A percentile compares a stretch with the other conserved stretches of the same genome.
These are phyloP conservation scores for Microbotryum saponariae DNA, from an alignment of 1,284 basidiomycete genomes.

Conservation along the genomic window DNA sequence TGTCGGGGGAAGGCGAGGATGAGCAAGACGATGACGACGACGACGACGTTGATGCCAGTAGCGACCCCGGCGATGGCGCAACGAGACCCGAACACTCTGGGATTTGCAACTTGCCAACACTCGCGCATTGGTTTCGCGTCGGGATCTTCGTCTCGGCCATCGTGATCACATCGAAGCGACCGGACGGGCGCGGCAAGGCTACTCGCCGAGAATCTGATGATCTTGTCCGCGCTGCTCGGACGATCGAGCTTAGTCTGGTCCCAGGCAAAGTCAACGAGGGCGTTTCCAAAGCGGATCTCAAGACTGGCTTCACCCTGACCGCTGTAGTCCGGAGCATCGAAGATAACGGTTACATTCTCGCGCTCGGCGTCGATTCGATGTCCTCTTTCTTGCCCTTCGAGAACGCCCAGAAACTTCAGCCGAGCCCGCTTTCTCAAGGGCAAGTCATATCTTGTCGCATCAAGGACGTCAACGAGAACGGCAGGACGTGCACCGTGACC, in stretches of 20 bases:
- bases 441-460: constrained; percentile 39
- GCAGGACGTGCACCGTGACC: constrained; percentile 38
- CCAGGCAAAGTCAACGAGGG: constrained; percentile 81
- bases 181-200: constrained; percentile 21
- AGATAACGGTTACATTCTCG: constrained; percentile 79
- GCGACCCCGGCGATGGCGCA: no score
- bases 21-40: constrained; percentile 47
- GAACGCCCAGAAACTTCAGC: constrained; percentile 29
- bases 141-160: constrained; percentile 81
- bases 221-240: constrained; percentile 57
- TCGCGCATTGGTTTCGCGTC: constrained; percentile 52
- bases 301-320: constrained; percentile 62
- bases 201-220: constrained; percentile 49
- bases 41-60: constrained; percentile 23
- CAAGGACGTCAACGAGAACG: constrained; percentile 38
- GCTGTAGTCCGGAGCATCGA: constrained; percentile 77
- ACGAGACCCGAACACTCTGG: background rate
- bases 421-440: constrained; percentile 38
- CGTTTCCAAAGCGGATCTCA: constrained; percentile 69
- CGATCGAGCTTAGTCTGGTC: constrained; percentile 79
- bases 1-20: constrained; percentile 44
- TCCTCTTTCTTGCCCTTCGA: constrained; percentile 31
- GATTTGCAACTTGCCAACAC: constrained; percentile 6
- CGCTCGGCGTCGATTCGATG: constrained; percentile 63
- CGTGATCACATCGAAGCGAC: constrained; percentile 50